Percentiles rank a stretch among this genome's conserved stretches.
These are phyloP conservation scores for Bacidia gigantensis DNA, from an alignment of 495 filamentous ascomycete species.

Conservation along the genomic window DNA sequence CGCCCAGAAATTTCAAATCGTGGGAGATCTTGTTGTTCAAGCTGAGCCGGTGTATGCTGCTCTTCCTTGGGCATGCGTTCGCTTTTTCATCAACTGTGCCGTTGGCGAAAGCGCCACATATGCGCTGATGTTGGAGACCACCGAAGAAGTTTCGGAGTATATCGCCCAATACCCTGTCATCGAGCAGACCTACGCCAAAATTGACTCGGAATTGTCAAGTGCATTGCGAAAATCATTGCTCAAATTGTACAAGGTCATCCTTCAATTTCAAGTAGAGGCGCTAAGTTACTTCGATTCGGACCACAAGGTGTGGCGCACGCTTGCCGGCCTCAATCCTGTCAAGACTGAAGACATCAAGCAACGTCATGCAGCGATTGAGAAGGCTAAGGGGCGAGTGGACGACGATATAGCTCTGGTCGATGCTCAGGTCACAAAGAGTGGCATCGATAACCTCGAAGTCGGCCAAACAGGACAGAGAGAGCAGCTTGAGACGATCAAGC, in stretches of 20 bases:
- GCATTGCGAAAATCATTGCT: slow-evolving; percentile 6
- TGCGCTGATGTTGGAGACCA: slow-evolving; percentile 7
- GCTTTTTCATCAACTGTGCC: slow-evolving; percentile 10
- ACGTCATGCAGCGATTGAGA: background rate
- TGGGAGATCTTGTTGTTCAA: slow-evolving; percentile 13
- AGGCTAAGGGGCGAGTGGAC: slow-evolving; percentile 7
- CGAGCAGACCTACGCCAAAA: slow-evolving; percentile 11
- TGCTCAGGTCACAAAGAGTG: slow-evolving; percentile 11
- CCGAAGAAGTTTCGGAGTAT: slow-evolving; percentile 3
- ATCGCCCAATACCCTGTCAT: slow-evolving; percentile 10
- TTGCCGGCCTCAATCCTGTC: slow-evolving; percentile 11
- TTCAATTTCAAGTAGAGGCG: slow-evolving; percentile 7
- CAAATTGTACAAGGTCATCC: slow-evolving; percentile 9
- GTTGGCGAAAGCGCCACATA: slow-evolving; percentile 10
- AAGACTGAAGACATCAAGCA: slow-evolving; percentile 7
- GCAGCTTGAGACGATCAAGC: slow-evolving; percentile 4
- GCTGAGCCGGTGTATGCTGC: slow-evolving; percentile 14
- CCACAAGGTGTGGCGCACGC: slow-evolving; percentile 2
- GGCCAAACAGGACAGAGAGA: slow-evolving; percentile 5
- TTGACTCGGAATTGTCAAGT: slow-evolving; percentile 6
- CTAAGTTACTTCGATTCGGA: slow-evolving; percentile 12
- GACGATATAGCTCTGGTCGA: slow-evolving; percentile 9
- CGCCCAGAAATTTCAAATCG: slow-evolving; percentile 9
- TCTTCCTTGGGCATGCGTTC: slow-evolving; percentile 11
- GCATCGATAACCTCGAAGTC: slow-evolving; percentile 11